Base-by-base conservation (phyloP, 169 alveolate species). In the Eimeria falciformis region DNA sequence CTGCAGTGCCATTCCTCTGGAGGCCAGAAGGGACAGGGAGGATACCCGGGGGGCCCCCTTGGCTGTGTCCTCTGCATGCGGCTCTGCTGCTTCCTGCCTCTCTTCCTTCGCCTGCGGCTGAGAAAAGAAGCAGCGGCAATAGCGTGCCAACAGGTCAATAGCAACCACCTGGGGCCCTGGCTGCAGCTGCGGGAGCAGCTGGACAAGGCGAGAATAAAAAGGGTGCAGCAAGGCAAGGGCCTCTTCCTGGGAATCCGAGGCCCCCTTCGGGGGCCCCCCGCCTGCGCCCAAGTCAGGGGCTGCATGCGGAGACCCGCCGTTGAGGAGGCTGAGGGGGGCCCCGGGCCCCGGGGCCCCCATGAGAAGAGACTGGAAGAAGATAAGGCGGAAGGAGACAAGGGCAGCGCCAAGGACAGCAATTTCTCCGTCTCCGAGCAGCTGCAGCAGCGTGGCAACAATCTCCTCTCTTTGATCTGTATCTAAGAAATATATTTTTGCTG, bases 351-450 rank as follows among this genome's bases (percentile, higher is more conserved):
- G 33, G 9, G 71, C 33, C 29, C 33, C 11, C 29, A 27, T 27
- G 27, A 7, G 25, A 4, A 71, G 56, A 2, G 83, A 71, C 50
- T 71, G 83, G 23, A 85, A 46, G 58, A 75, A 85, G 27, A 85
- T 55, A 6, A 65, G 82, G 29, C 91, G 88, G 90, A 92, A 95
- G 1, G 96, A 87, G 14, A 93, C 69, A 29, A 95, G 53, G 45
- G 97, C 97, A 21, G 97, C 91, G 9, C 96, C 95, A 3, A 91
- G 93, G 9, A 95, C 96, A 43, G 92, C 73, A 7, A 95, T 14
- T 25, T 95, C 95, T 17, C 69, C 78, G 69, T 95, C 97, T 17
- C 81, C 81, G 23, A 95, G 62, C 25, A 94, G 58, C 21, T 91
- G 90, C 5, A 94, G 62, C 29, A 95, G 75, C 71, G 95, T 12